Base-by-base conservation (phyloP, 1,284 basidiomycete genomes). In the Puccinia hordei region DNA sequence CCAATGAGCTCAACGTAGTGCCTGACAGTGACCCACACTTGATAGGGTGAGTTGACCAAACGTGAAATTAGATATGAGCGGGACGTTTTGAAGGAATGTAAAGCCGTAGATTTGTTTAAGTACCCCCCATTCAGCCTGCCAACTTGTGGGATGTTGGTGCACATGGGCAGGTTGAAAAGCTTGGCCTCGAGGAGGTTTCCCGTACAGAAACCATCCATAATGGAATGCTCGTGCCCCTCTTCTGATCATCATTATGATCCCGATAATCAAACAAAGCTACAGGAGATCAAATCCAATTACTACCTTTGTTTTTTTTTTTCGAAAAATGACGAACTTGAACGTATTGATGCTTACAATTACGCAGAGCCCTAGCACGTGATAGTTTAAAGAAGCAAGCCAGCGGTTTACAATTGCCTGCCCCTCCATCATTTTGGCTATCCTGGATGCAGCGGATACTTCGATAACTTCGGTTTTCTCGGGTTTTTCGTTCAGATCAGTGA, bases 1-100 rank as follows among this genome's bases (percentile, higher is more conserved):
- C 53, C 15, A 27, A 53, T 38, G 35, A n/a, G 12, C 27, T 33
- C 10, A 59, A 27, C 6, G 5, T 27, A 49, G n/a, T 44, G 13
- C n/a, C 22, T 33, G 15, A n/a, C n/a, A n/a, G n/a, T n/a, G n/a
- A 35, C 77, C 53, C 35, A 80, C 77, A 72, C 66, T 61, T 30
- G 44, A 72, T 19, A 80, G 22, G 3, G 57, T 53, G 41, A 59
- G 38, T 80, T 80, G 66, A 13, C 68, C 66, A 35, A 80, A 30
- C 24, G 77, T 72, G 13, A 63, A n/a, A 22, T 41, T 61, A 30
- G 51, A 59, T 17, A 57, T n/a, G 17, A 69, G 19, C 17, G 77
- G 77, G 27, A 80, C 44, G 19, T 80, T 80, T 61, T 72, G 77
- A 49, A 80, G 77, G 38, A 80, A 80, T 8, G 77, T 72, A 17